A percentile compares a stretch with the other conserved stretches of the same genome.
Conservation (phyloP, 75 land plant species). For the Sequoia sempervirens region DNA sequence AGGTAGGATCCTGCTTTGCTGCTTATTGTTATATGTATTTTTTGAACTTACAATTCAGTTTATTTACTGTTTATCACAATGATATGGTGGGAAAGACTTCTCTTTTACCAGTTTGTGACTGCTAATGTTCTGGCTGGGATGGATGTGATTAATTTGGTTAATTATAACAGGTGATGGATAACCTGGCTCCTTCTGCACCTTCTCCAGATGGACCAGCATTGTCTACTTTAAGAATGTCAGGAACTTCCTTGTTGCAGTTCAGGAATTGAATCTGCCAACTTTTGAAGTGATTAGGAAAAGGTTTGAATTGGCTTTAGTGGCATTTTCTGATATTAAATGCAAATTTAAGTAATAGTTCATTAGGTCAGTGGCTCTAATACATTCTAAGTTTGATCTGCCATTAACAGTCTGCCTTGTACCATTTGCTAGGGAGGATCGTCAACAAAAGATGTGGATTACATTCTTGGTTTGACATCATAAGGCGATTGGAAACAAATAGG, state of each 20-base stretch:
- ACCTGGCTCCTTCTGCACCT: conserved; percentile 44
- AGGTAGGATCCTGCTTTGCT: too few species aligned
- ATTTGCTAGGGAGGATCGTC: conserved; percentile 55
- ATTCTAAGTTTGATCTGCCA: background rate
- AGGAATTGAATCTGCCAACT: conserved; percentile 71
- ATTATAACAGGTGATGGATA: conserved; percentile 65
- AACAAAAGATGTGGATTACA: conserved; percentile 71
- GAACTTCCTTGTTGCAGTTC: conserved; percentile 74
- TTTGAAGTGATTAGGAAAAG: conserved; percentile 91
- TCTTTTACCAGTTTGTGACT: background rate
- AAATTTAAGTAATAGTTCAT: background rate
- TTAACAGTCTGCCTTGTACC: background rate
- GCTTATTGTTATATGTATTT: too few species aligned
- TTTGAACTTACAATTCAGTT: background rate
- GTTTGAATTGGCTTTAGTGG: conserved; percentile 21
- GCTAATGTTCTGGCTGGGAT: too few species aligned
- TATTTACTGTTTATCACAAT: background rate
- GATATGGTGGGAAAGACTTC: background rate
- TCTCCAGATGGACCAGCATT: conserved; percentile 73
- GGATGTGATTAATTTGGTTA: conserved; percentile 2
- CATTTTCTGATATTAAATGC: background rate
- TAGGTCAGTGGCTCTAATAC: background rate
- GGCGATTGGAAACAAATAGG: conserved; percentile 70
- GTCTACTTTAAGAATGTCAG: conserved; percentile 89
- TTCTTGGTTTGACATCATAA: conserved; percentile 75